Base-by-base conservation (phyloP, 768 basidiomycete species). In the Mycena sanguinolenta region DNA sequence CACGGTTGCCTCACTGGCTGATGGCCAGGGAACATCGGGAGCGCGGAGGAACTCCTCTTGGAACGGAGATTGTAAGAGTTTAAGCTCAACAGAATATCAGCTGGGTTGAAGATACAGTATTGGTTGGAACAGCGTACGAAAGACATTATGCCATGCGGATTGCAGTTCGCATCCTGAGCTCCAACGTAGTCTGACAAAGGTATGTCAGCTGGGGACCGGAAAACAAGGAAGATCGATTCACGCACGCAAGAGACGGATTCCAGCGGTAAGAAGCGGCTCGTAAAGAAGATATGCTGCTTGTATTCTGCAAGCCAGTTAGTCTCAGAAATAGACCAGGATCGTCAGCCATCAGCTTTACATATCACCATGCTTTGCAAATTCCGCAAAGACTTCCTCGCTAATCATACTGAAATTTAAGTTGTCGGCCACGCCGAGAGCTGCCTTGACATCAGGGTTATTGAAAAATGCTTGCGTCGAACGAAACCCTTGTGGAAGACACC, bases 171-270 rank as follows among this genome's bases (percentile, higher is more conserved):
- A 54, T 79, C 80, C 14, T 59, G 39, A 19, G 58, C 58, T 14
- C 58, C 58, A 21, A 81, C 68, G 38, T 77, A 79, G 60, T 80
- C 80, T 81, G n/a, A n/a, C 38, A 6, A 16, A 10, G 14, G 34
- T 28, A 55, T n/a, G n/a, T 10, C 8, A 12, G 55, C 10, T 36
- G 6, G 9, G 30, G 5, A 28, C 10, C 19, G 19, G 3, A 13
- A 3, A n/a, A 21, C 6, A 44, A n/a, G 14, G 25, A n/a, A 7
- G 42, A 44, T 14, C n/a, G 21, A 21, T 21, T 21, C 1, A 71
- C 79, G 46, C 44, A 81, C 80, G 76, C 50, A 80, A 27, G 46
- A 80, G 32, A n/a, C 79, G 73, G 52, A 81, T 78, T 8, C 80
- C 77, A 49, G 76, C 76, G 1, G 65, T 23, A 19, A 79, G 75